Conservation (phyloP, 2,329 filamentous ascomycete species). For the Ascochyta pisi region DNA sequence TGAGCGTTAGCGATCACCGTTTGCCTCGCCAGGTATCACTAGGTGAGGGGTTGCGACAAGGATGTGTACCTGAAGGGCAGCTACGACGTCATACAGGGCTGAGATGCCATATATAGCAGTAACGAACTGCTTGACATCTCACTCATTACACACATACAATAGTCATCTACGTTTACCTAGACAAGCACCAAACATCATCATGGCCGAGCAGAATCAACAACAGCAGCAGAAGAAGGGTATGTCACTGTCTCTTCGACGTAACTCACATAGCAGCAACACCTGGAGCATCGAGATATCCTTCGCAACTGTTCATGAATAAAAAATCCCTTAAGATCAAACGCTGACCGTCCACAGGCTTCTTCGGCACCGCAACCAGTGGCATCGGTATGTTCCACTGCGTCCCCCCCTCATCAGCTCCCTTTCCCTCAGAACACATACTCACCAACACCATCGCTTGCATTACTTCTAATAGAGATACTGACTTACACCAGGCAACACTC, state of each 20-base stretch:
- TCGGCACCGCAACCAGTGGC: conserved; percentile 42
- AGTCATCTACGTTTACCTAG: neutral
- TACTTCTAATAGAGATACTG: neutral
- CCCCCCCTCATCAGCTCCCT: neutral
- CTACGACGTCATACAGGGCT: conserved; percentile 9
- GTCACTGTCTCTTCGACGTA: neutral
- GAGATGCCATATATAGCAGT: neutral
- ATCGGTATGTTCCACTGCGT: conserved; percentile 28
- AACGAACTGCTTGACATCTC: neutral
- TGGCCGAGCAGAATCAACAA: conserved; percentile 37
- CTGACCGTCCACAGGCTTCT: conserved; percentile 34
- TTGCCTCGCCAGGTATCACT: neutral
- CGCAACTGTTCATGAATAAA: neutral
- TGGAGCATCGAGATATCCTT: neutral
- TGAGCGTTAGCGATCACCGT: conserved; percentile 7
- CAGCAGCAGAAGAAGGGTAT: conserved; percentile 36
- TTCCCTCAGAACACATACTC: neutral
- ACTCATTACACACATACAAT: neutral
- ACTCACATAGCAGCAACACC: neutral
- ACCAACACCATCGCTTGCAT: neutral
- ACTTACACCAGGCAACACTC: conserved; percentile 39
- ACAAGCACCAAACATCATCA: conserved; percentile 13
- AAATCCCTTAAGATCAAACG: neutral
- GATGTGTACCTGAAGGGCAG: conserved; percentile 5
- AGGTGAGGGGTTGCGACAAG: conserved; percentile 16